These are phyloP conservation scores for Fraxinus platypoda DNA, from an alignment of 305 asterid genomes.

Conservation along the genomic window DNA sequence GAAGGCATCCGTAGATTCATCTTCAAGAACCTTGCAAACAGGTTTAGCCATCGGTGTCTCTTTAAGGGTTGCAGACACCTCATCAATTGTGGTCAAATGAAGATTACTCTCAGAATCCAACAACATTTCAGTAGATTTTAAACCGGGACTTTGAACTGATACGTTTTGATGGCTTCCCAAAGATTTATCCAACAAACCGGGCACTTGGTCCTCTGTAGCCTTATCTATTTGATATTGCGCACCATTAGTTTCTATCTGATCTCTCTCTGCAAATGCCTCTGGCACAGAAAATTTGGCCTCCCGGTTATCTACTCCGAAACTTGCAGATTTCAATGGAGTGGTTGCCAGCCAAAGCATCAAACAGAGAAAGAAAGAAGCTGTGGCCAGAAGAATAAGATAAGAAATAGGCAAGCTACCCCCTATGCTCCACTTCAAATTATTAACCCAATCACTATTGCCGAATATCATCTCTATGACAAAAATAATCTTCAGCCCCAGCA, in stretches of 20 bases:
- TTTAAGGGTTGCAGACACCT: constrained; percentile 31
- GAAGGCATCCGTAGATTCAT: constrained; percentile 33
- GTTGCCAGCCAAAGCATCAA: constrained; percentile 81
- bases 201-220: constrained; percentile 40
- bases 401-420: constrained; percentile 59
- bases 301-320: constrained; percentile 52
- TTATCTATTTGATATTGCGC: constrained; percentile 38
- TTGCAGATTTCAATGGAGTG: constrained; percentile 84
- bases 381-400: constrained; percentile 58
- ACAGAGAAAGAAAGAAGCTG: constrained; percentile 53
- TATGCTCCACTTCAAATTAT: constrained; percentile 68
- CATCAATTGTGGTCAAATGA: constrained; percentile 41
- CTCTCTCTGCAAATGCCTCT: constrained; percentile 34
- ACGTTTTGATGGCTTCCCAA: constrained; percentile 32
- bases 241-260: constrained; percentile 36
- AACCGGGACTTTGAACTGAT: constrained; percentile 33
- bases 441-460: constrained; percentile 90
- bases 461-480: constrained; percentile 82
- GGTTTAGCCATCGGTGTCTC: constrained; percentile 34
- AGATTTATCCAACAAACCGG: constrained; percentile 35
- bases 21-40: constrained; percentile 32
- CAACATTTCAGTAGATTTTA: constrained; percentile 57
- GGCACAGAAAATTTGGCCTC: constrained; percentile 29
- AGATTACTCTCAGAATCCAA: constrained; percentile 44
- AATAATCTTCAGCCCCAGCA: constrained; percentile 67